These are phyloP conservation scores for Phytophthora citricola DNA, from an alignment of 352 stramenopile species.

Conservation along the genomic window DNA sequence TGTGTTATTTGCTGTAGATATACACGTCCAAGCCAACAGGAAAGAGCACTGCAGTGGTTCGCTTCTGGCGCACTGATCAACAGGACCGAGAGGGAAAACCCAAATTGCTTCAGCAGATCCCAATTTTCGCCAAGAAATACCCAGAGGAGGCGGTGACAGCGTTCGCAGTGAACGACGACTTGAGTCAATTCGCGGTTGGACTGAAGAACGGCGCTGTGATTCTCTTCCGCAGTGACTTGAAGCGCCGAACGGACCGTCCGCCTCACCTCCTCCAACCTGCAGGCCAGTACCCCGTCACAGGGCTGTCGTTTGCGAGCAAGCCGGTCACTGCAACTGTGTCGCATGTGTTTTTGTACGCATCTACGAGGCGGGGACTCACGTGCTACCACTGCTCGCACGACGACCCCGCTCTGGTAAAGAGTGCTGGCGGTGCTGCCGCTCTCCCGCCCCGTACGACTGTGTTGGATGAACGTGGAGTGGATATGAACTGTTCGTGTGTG, in stretches of 20 bases:
- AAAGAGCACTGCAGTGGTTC: constrained; percentile 78
- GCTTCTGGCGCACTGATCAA: constrained; percentile 90
- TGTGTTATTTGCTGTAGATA: constrained; percentile 41
- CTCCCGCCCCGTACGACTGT: constrained; percentile 79
- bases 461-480: constrained; percentile 83
- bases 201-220: constrained; percentile 88
- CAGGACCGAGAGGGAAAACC: constrained; percentile 86
- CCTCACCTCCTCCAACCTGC: constrained; percentile 81
- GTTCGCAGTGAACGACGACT: constrained; percentile 86
- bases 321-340: constrained; percentile 64
- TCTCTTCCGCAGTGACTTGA: constrained; percentile 81
- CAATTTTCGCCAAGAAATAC: constrained; percentile 90
- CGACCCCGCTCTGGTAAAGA: constrained; percentile 78
- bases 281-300: constrained; percentile 81
- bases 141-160: constrained; percentile 87
- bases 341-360: constrained; percentile 84
- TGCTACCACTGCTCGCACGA: constrained; percentile 89
- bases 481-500: constrained; percentile 82
- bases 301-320: constrained; percentile 82
- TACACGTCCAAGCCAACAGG: constrained; percentile 71
- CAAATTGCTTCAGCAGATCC: constrained; percentile 88
- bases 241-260: constrained; percentile 71
- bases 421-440: constrained; percentile 59
- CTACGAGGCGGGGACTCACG: constrained; percentile 77
- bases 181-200: constrained; percentile 82